A percentile compares a stretch with the other conserved stretches of the same genome.
These are phyloP conservation scores for Mortierella alpina DNA, from an alignment of 192 early-diverging fungal genomes.

Conservation along the genomic window DNA sequence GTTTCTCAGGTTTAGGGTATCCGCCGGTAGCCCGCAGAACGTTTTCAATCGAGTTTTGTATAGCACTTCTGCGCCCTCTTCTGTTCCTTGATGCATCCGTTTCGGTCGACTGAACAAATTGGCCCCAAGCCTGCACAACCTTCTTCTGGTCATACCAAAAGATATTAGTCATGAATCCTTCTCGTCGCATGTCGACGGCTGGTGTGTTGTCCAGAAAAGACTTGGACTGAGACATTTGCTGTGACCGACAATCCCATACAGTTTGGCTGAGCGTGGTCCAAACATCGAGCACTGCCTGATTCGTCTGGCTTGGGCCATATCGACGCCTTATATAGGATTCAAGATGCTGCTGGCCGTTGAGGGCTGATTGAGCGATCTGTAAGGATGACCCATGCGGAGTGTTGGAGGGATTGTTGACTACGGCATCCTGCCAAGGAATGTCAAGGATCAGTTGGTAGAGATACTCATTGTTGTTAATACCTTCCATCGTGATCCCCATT, in stretches of 20 bases:
- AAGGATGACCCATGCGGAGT: background rate
- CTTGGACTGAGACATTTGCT: conserved; percentile 40
- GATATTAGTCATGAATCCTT: conserved; percentile 19
- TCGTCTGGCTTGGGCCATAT: conserved; percentile 28
- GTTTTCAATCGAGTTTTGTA: conserved; percentile 14
- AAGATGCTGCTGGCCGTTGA: conserved; percentile 18
- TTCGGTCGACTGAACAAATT: conserved; percentile 20
- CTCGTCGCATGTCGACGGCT: conserved; percentile 22
- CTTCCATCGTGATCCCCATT: conserved; percentile 52
- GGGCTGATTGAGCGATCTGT: background rate
- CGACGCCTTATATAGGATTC: conserved; percentile 25
- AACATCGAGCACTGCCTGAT: conserved; percentile 10
- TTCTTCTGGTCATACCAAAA: conserved; percentile 35
- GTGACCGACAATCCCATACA: conserved; percentile 29
- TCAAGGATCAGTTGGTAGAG: conserved; percentile 45
- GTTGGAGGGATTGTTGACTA: background rate
- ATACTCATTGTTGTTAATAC: conserved; percentile 54
- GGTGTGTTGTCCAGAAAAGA: conserved; percentile 24
- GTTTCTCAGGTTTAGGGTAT: background rate
- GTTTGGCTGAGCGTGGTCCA: conserved; percentile 41
- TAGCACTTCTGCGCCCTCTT: background rate
- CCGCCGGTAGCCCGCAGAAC: background rate
- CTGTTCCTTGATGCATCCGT: conserved; percentile 16
- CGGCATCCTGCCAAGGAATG: conserved; percentile 42
- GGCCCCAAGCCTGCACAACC: conserved; percentile 24